phyloP scores from a whole-genome alignment of 768 basidiomycete species.

The Podaxis sp. region DNA sequence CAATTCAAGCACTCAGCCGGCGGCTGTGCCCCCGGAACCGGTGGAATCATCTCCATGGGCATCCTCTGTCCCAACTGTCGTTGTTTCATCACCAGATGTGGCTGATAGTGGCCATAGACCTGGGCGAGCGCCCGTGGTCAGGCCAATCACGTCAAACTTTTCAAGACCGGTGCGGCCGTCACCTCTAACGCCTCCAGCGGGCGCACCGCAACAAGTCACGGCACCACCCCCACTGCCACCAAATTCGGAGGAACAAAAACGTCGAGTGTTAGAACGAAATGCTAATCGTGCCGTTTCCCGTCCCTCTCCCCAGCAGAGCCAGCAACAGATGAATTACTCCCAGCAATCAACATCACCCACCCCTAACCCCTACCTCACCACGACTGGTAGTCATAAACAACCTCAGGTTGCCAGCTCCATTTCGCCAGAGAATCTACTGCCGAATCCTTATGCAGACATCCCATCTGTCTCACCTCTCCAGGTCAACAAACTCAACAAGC shows the following conservation, averaged over 20 bases:
- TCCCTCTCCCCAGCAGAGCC: conserved; percentile 11
- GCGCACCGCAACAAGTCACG: not conserved
- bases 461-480: not conserved
- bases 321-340: conserved; percentile 6
- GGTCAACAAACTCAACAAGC: not conserved
- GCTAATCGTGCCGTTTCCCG: conserved; percentile 36
- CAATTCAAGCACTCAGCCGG: not conserved
- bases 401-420: not conserved
- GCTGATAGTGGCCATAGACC: conserved; percentile 6
- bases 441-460: not conserved
- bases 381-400: not conserved
- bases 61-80: conserved; percentile 12
- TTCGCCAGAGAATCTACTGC: not conserved
- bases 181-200: not conserved
- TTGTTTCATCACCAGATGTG: conserved; percentile 46
- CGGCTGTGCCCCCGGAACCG: not conserved
- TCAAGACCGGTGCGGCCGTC: conserved; percentile 49
- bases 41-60: not conserved
- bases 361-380: conserved; percentile 1
- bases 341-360: conserved; percentile 13
- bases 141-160: conserved; percentile 53
- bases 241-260: conserved; percentile 43
- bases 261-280: conserved; percentile 60
- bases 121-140: conserved; percentile 42
- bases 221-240: conserved; percentile 29